phyloP scores from a whole-genome alignment of 805 yeast genomes.

The Kregervanrija fluxuum region DNA sequence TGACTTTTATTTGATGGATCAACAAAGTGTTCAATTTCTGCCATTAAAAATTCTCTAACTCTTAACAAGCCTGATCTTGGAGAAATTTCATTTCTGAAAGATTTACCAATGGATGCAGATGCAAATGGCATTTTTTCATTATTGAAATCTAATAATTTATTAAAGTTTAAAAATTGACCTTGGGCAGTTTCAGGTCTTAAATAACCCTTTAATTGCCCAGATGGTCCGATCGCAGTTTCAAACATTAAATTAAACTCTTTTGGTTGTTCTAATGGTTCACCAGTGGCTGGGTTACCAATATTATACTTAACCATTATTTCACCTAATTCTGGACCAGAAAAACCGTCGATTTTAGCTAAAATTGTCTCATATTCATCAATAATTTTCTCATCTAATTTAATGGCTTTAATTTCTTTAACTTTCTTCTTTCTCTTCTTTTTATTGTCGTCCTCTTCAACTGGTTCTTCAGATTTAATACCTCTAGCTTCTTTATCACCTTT shows the following conservation, averaged over 20 bases:
- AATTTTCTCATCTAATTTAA: constrained; percentile 75
- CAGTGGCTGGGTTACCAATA: constrained; percentile 88
- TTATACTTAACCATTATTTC: constrained; percentile 74
- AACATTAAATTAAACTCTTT: constrained; percentile 96
- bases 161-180: constrained; percentile 96
- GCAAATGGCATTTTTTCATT: constrained; percentile 98
- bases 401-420: constrained; percentile 88
- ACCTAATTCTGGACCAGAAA: constrained; percentile 87
- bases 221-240: constrained; percentile 98
- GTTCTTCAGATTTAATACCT: constrained; percentile 64
- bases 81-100: constrained; percentile 97
- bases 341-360: constrained; percentile 93
- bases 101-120: constrained; percentile 97
- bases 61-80: constrained; percentile 97
- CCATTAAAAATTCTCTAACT: constrained; percentile 98
- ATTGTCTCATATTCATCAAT: constrained; percentile 78
- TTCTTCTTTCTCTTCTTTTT: constrained; percentile 93
- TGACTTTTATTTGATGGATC: constrained; percentile 88
- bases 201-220: constrained; percentile 92
- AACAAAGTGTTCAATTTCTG: constrained; percentile 97
- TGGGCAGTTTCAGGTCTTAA: constrained; percentile 99
- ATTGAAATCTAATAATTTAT: constrained; percentile 88
- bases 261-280: constrained; percentile 81
- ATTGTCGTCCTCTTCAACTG: constrained; percentile 59
- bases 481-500: constrained; percentile 97